These are phyloP conservation scores for Pilaira anomala DNA, from an alignment of 192 early-diverging fungal species.

Conservation along the genomic window DNA sequence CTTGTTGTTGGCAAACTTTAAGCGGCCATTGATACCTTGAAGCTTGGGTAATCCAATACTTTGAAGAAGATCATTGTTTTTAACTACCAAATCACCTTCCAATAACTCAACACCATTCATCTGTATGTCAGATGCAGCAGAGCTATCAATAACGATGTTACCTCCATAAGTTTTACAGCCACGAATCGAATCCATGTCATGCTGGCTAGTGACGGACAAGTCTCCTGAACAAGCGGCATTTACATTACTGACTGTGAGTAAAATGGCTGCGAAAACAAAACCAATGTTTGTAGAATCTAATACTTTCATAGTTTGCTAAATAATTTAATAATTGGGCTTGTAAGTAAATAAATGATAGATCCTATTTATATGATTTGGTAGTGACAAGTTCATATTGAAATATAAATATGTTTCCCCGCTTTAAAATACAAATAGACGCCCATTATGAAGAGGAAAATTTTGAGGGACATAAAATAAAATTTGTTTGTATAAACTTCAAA, in stretches of 20 bases:
- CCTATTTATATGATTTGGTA: not conserved
- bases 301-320: not conserved
- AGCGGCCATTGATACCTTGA: slow-evolving; percentile 29
- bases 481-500: no score
- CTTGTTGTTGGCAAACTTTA: slow-evolving; percentile 27
- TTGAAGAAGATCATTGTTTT: slow-evolving; percentile 22
- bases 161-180: slow-evolving; percentile 28
- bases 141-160: slow-evolving; percentile 27
- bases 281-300: not conserved
- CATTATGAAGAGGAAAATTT: no score
- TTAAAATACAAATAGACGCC: no score
- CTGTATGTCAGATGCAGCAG: slow-evolving; percentile 10
- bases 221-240: slow-evolving; percentile 24
- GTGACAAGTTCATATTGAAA: not conserved
- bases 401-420: no score
- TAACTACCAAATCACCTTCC: slow-evolving; percentile 25
- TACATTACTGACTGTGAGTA: not conserved
- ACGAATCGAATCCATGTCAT: slow-evolving; percentile 27
- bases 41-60: slow-evolving; percentile 15
- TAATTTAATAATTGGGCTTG: not conserved
- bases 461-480: no score
- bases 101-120: slow-evolving; percentile 18
- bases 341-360: not conserved
- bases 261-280: not conserved
- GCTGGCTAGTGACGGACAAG: slow-evolving; percentile 16